Evolutionary conservation across 257 asterid genomes (phyloP), one percentile per base, ranked within the genome.

Genomic region (Verbena officinalis): DNA sequence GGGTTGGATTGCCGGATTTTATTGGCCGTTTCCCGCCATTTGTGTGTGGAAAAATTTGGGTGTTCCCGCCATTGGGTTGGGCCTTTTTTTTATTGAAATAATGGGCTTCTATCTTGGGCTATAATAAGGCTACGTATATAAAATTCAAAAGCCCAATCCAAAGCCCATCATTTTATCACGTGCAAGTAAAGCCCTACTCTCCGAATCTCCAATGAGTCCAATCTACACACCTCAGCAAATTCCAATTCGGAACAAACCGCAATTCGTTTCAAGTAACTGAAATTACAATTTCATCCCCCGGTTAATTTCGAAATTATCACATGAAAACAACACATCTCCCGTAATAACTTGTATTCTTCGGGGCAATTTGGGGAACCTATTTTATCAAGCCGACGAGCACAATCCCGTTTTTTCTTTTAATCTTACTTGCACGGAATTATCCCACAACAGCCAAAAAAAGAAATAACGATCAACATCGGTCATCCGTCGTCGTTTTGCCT

Each of bases 21-120:
- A 42, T 44, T 70, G 70, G 62, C 59, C 50, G 64, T 72, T 78
- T 79, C 84, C 84, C 84, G 84, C 84, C 81, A 72, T 55, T 16
- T 33, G 27, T n/a, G 34, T 15, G 1, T 33, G 52, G 16, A 8
- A 22, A 13, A 21, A 7, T 34, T 36, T 55, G 45, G 69, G 59
- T 16, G 24, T 67, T 75, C 84, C 81, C 81, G 74, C 84, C 76
- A 19, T 22, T 75, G 70, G 77, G 55, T 64, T 68, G 76, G 76
- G 58, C 72, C 60, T 27, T 45, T 22, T 20, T 21, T 10, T 13
- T n/a, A 48, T 17, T 50, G 49, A 21, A 43, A 15, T 22, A 12
- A 23, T 33, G 62, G 68, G 77, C 57, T 19, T 36, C 1, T 1
- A 44, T 1, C 13, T 44, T 44, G 51, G 51, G 51, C 51, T 42